phyloP scores from a whole-genome alignment of 495 filamentous ascomycete genomes.

The Patellaria atrata region DNA sequence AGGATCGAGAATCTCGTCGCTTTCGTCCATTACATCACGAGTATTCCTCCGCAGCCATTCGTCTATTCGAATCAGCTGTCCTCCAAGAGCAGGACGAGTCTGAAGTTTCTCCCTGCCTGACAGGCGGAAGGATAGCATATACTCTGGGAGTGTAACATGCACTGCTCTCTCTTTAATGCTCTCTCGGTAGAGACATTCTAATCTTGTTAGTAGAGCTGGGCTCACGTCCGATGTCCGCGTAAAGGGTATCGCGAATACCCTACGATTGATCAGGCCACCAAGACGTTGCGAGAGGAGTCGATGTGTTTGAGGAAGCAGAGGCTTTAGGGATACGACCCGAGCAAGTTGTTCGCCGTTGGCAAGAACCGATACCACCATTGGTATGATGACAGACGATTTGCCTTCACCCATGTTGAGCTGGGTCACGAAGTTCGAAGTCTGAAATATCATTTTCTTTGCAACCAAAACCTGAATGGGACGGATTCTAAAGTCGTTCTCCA shows the following conservation, averaged over 20 bases:
- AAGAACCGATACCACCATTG: slow-evolving; percentile 41
- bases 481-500: slow-evolving; percentile 49
- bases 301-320: slow-evolving; percentile 49
- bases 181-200: slow-evolving; percentile 30
- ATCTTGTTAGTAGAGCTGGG: slow-evolving; percentile 10
- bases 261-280: slow-evolving; percentile 45
- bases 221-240: slow-evolving; percentile 36
- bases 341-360: slow-evolving; percentile 47
- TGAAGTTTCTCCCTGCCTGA: slow-evolving; percentile 31
- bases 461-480: slow-evolving; percentile 47
- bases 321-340: slow-evolving; percentile 47
- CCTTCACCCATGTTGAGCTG: slow-evolving; percentile 69
- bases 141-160: slow-evolving; percentile 47
- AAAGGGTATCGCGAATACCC: slow-evolving; percentile 47
- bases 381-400: slow-evolving; percentile 57
- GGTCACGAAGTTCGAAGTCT: slow-evolving; percentile 39
- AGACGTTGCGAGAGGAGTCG: slow-evolving; percentile 42
- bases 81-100: too few relatives aligned
- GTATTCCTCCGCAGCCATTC: slow-evolving; percentile 15
- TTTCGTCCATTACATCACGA: slow-evolving; percentile 26
- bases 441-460: slow-evolving; percentile 41
- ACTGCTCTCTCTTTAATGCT: too few relatives aligned
- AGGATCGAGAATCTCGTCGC: slow-evolving; percentile 22
- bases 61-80: too few relatives aligned
- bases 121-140: slow-evolving; percentile 53